Evolutionary conservation across 805 yeast genomes (phyloP).

Genomic region (Komagataella kurtzmanii): DNA sequence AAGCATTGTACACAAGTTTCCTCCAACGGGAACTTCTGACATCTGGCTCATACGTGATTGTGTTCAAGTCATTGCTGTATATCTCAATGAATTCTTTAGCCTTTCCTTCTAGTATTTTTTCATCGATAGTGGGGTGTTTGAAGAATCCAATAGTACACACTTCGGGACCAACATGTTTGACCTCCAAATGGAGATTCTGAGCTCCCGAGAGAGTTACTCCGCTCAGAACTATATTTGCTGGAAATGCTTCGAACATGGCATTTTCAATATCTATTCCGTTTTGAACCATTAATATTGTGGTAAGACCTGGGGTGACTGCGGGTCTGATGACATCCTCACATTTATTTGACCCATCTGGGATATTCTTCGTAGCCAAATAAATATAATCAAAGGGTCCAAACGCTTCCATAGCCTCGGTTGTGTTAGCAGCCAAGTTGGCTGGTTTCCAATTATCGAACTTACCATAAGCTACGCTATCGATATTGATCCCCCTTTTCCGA

Average conservation of each 20-base stretch:
- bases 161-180: conserved; percentile 38
- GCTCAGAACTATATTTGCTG: conserved; percentile 18
- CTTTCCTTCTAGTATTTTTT: conserved; percentile 18
- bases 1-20: conserved; percentile 58
- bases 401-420: conserved; percentile 27
- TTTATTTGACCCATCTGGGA: conserved; percentile 39
- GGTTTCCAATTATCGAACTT: conserved; percentile 42
- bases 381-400: conserved; percentile 36
- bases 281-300: conserved; percentile 20
- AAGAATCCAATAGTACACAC: conserved; percentile 38
- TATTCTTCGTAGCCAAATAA: conserved; percentile 47
- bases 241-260: conserved; percentile 19
- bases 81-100: conserved; percentile 30
- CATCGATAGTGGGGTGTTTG: conserved; percentile 21
- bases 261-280: conserved; percentile 26
- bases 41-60: conserved; percentile 25
- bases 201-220: conserved; percentile 38
- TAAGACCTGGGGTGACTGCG: conserved; percentile 15
- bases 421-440: conserved; percentile 19
- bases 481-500: conserved; percentile 34
- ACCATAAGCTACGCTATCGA: conserved; percentile 53
- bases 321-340: conserved; percentile 27
- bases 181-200: conserved; percentile 33
- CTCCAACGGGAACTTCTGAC: conserved; percentile 45
- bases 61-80: conserved; percentile 30